These are phyloP conservation scores for Ophiostoma australiae DNA, from an alignment of 2,329 filamentous ascomycete genomes.

Conservation along the genomic window DNA sequence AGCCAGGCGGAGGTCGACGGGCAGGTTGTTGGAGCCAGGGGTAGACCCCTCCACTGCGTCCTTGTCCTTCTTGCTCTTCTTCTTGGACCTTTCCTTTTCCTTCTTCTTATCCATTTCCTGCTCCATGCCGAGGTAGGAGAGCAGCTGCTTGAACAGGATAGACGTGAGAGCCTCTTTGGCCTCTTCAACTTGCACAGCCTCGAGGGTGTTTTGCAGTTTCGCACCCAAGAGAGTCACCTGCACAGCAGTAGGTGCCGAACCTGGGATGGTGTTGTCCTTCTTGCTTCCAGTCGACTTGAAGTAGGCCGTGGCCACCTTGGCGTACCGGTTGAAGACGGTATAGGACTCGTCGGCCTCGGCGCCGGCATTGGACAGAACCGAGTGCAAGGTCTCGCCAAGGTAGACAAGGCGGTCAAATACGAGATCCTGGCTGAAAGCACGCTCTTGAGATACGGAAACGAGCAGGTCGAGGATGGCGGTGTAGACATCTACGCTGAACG, in stretches of 20 bases:
- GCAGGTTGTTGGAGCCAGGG: background rate
- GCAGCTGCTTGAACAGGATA: conserved; percentile 19
- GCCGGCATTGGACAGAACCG: background rate
- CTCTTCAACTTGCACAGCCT: background rate
- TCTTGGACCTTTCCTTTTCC: conserved; percentile 14
- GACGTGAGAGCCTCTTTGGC: conserved; percentile 9
- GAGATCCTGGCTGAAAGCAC: conserved; percentile 44
- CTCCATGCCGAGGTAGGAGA: conserved; percentile 5
- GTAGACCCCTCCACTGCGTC: background rate
- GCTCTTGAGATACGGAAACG: conserved; percentile 46
- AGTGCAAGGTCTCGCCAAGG: conserved; percentile 30
- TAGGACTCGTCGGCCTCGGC: conserved; percentile 19
- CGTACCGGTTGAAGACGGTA: conserved; percentile 16
- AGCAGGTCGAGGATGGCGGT: conserved; percentile 40
- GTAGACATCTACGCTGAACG: conserved; percentile 31
- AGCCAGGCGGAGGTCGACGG: conserved; percentile 28
- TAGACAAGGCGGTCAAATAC: conserved; percentile 37
- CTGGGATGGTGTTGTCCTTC: background rate
- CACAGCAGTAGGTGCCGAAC: background rate
- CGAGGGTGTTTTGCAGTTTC: background rate
- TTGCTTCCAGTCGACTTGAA: background rate
- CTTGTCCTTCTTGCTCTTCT: conserved; percentile 18
- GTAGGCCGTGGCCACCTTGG: background rate
- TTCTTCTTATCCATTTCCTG: conserved; percentile 15
- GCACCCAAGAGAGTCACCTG: conserved; percentile 18